Percentiles rank a stretch among this genome's conserved stretches.
These are phyloP conservation scores for Colletotrichum sp. DNA, from an alignment of 2,329 filamentous ascomycete genomes.

Conservation along the genomic window DNA sequence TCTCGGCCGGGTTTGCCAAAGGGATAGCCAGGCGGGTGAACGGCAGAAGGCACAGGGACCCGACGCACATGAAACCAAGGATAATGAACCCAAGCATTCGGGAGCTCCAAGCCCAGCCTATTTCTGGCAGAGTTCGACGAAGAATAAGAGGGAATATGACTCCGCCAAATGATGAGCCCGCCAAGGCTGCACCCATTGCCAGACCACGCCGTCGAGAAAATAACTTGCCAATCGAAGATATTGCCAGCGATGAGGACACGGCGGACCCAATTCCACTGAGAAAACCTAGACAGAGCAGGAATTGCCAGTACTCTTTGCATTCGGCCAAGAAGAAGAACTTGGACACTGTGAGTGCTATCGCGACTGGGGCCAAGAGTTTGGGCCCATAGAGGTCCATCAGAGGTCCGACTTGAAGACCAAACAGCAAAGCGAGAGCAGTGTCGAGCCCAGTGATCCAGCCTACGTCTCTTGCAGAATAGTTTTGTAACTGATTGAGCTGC, in stretches of 20 bases:
- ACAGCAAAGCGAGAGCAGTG: conserved; percentile 45
- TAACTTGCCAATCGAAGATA: conserved; percentile 34
- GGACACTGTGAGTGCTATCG: conserved; percentile 37
- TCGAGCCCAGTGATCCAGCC: conserved; percentile 54
- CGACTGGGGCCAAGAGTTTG: conserved; percentile 39
- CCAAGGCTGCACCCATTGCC: conserved; percentile 26
- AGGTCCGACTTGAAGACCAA: conserved; percentile 52
- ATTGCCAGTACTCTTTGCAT: conserved; percentile 52
- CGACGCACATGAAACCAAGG: conserved; percentile 27
- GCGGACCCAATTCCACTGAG: conserved; percentile 46
- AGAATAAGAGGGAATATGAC: conserved; percentile 39
- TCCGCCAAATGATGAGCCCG: conserved; percentile 27
- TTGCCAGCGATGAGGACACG: conserved; percentile 36
- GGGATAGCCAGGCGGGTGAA: conserved; percentile 23
- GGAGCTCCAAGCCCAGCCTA: conserved; percentile 35
- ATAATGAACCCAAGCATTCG: conserved; percentile 31
- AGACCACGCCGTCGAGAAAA: conserved; percentile 26
- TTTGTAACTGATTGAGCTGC: conserved; percentile 44
- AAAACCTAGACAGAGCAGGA: conserved; percentile 35
- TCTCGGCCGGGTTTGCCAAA: not conserved
- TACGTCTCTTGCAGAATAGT: conserved; percentile 45
- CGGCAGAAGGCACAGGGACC: conserved; percentile 37
- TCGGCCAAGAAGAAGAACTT: conserved; percentile 51
- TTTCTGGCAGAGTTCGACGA: conserved; percentile 25
- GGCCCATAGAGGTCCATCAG: conserved; percentile 53